phyloP scores from a whole-genome alignment of 1,284 basidiomycete species.

The Papiliotrema fonsecae region DNA sequence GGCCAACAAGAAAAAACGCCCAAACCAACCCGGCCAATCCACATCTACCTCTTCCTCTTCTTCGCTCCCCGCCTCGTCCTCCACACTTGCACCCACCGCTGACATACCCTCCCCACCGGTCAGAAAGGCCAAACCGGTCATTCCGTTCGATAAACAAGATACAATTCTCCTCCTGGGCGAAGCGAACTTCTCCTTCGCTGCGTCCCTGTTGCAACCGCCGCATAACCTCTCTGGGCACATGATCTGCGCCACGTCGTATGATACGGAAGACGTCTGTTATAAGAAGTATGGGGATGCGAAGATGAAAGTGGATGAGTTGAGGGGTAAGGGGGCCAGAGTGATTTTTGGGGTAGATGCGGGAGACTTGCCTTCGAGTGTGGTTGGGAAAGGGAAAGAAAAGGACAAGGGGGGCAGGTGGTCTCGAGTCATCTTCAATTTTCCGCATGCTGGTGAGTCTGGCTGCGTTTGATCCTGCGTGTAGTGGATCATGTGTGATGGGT shows the following conservation, averaged over 20 bases:
- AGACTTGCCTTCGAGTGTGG: slow-evolving; percentile 57
- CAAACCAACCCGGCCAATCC: too few relatives aligned
- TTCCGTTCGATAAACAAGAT: slow-evolving; percentile 73
- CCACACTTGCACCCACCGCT: too few relatives aligned
- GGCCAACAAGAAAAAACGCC: too few relatives aligned
- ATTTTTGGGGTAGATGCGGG: slow-evolving; percentile 83
- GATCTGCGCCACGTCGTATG: slow-evolving; percentile 82
- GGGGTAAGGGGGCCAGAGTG: slow-evolving; percentile 62
- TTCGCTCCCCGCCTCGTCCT: too few relatives aligned
- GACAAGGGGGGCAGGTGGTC: slow-evolving; percentile 59
- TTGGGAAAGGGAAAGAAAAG: slow-evolving; percentile 48
- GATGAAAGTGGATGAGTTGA: slow-evolving; percentile 58
- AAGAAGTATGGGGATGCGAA: slow-evolving; percentile 78
- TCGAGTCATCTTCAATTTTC: slow-evolving; percentile 90
- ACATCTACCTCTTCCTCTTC: too few relatives aligned
- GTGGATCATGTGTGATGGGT: too few relatives aligned
- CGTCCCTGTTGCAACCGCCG: slow-evolving; percentile 60
- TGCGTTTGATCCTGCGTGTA: too few relatives aligned
- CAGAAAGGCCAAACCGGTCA: slow-evolving; percentile 23
- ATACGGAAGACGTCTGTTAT: slow-evolving; percentile 70
- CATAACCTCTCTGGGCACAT: slow-evolving; percentile 61
- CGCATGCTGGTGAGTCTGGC: slow-evolving; percentile 71
- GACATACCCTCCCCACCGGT: too few relatives aligned
- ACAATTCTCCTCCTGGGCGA: slow-evolving; percentile 87
- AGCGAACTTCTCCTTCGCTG: slow-evolving; percentile 88